Base-by-base conservation (phyloP, 495 filamentous ascomycete species). In the Tetracladium setigerum region DNA sequence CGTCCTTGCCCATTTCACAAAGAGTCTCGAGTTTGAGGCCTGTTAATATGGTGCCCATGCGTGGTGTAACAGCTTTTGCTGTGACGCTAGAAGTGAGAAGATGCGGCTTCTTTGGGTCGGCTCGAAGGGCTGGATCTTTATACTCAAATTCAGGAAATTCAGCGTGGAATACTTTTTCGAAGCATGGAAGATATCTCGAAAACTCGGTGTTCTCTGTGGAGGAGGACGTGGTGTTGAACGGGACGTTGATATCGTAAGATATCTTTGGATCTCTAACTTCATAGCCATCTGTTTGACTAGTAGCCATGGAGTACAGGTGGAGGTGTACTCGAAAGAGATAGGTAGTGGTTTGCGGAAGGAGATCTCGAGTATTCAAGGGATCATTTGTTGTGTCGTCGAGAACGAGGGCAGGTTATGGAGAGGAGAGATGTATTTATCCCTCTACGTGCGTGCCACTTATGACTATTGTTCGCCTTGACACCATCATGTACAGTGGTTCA, bases 11-110 rank as follows among this genome's bases (percentile, higher is more conserved):
- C 43, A 57, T 57, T 41, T 54, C 35, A 15, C 51, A 62, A 8
- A 76, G 59, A 37, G 58, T 57, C 32, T 62, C 64, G 10, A 76
- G 56, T 53, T 74, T 69, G 34, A 76, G 59, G 34, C 65, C 62
- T 18, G 64, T 60, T 11, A 73, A 55, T 9, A 69, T 59, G 3
- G 69, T 68, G n/a, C 72, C 72, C 53, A 71, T 69, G 14, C 77
- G 78, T 7, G 80, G 79, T 33, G 71, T 83, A 46, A 71, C 53
- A 24, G 61, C 42, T 19, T 46, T 49, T 16, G 60, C 39, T 22
- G 41, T 49, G 5, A 59, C 59, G 11, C 53, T 56, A 11, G 44
- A 37, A 2, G 45, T 45, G 19, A 69, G 50, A 30, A 69, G 63
- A 31, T 54, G 49, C 13, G 52, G 61, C 43, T 65, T 65, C 15